Percentiles rank a stretch among this genome's conserved stretches.
Conservation (phyloP, 139 green algal species). For the Volvox africanus region DNA sequence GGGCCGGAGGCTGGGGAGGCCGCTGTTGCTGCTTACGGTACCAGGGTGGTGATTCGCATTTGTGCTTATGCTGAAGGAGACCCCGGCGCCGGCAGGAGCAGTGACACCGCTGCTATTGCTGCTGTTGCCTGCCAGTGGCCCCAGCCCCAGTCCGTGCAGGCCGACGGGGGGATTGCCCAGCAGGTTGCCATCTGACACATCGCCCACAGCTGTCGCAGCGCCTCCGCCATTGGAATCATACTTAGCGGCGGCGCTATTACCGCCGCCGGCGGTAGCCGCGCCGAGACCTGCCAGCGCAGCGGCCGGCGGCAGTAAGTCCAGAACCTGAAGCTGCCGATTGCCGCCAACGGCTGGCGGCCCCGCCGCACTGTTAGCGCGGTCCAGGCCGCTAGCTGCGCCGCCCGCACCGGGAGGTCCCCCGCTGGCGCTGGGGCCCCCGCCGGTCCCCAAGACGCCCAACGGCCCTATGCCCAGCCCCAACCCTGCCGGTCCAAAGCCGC, state of each 20-base stretch:
- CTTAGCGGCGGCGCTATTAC: neutral
- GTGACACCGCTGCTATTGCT: neutral
- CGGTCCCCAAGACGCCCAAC: neutral
- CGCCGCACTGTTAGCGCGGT: no score
- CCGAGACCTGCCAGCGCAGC: neutral
- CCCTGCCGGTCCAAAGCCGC: neutral
- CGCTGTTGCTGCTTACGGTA: neutral
- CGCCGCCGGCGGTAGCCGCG: neutral
- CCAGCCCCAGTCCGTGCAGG: neutral
- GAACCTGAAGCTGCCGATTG: slow-evolving; percentile 6
- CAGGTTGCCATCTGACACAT: neutral
- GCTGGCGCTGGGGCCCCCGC: no score
- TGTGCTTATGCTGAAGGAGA: no score
- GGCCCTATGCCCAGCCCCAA: neutral
- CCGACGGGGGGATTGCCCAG: no score
- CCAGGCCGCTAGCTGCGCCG: no score
- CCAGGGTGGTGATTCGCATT: no score
- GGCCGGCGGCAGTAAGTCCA: slow-evolving; percentile 18
- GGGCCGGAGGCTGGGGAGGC: neutral
- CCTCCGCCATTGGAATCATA: neutral
- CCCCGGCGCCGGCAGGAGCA: neutral
- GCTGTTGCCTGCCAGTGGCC: neutral
- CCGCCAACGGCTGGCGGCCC: neutral
- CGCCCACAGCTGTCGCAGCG: no score
- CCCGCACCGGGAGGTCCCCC: no score